phyloP scores from a whole-genome alignment of 441 rosid genomes.

The Bocquillonia castaneifolia region DNA sequence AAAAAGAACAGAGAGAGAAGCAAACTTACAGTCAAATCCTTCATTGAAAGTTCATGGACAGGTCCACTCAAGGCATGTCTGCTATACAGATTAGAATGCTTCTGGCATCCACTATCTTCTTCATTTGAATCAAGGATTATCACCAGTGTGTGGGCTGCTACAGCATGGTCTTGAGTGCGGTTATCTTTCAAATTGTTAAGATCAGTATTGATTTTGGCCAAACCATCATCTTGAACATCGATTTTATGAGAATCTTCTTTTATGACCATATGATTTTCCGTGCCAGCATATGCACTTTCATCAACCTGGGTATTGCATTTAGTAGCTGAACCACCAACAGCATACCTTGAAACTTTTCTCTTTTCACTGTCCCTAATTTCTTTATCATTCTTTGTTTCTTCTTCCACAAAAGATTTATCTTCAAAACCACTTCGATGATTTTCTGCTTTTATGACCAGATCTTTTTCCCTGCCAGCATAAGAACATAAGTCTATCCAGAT shows the following conservation, averaged over 20 bases:
- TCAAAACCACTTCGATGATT: background rate
- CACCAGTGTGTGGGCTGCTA: background rate
- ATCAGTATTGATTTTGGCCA: background rate
- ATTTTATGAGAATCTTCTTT: background rate
- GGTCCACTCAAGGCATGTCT: background rate
- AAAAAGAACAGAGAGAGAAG: background rate
- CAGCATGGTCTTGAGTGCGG: background rate
- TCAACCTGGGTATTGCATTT: background rate
- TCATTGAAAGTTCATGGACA: background rate
- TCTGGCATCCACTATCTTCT: background rate
- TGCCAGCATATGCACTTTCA: background rate
- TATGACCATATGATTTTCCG: background rate
- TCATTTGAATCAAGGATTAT: background rate
- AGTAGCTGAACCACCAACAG: too few relatives aligned
- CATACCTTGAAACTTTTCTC: too few relatives aligned
- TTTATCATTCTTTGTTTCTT: background rate
- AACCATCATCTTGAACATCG: background rate
- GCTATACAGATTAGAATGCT: background rate
- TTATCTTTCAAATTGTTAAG: background rate
- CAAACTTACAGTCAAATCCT: background rate
- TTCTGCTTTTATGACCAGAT: background rate
- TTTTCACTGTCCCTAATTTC: background rate
- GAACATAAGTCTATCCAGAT: background rate
- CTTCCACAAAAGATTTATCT: background rate
- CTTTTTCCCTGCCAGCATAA: background rate